These are phyloP conservation scores for Pichia pseudocactophila DNA, from an alignment of 805 yeast species.

Conservation along the genomic window DNA sequence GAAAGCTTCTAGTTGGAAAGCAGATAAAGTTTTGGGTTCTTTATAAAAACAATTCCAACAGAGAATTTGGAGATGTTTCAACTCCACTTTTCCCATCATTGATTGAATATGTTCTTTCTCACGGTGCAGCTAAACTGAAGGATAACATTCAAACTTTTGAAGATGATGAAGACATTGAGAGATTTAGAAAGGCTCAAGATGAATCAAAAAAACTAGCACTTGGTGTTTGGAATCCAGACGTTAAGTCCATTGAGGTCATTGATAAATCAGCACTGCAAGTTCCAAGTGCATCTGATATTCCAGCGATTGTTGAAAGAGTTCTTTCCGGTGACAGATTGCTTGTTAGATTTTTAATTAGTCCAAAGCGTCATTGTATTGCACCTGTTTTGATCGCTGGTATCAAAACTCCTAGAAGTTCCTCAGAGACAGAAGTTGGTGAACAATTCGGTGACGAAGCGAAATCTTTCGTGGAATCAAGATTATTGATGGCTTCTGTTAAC, in stretches of 20 bases:
- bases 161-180: conserved; percentile 33
- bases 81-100: conserved; percentile 57
- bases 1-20: conserved; percentile 58
- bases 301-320: conserved; percentile 65
- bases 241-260: conserved; percentile 19
- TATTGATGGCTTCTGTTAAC: conserved; percentile 52
- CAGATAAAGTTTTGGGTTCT: conserved; percentile 49
- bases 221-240: conserved; percentile 47
- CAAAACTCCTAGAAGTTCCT: conserved; percentile 60
- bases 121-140: conserved; percentile 57
- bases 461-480: conserved; percentile 50
- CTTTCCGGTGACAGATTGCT: conserved; percentile 72
- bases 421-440: conserved; percentile 35
- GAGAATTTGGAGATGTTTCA: conserved; percentile 65
- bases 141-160: conserved; percentile 34
- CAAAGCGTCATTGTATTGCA: conserved; percentile 44
- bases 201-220: conserved; percentile 40
- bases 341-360: conserved; percentile 37
- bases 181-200: conserved; percentile 35
- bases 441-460: conserved; percentile 63
- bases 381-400: conserved; percentile 68
- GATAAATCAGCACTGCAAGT: conserved; percentile 27
- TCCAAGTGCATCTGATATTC: conserved; percentile 34
- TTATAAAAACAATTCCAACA: conserved; percentile 43
- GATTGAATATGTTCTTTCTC: conserved; percentile 43